A percentile compares a stretch with the other conserved stretches of the same genome.
phyloP scores from a whole-genome alignment of 345 rosid species.

The Excoecaria agallocha region DNA sequence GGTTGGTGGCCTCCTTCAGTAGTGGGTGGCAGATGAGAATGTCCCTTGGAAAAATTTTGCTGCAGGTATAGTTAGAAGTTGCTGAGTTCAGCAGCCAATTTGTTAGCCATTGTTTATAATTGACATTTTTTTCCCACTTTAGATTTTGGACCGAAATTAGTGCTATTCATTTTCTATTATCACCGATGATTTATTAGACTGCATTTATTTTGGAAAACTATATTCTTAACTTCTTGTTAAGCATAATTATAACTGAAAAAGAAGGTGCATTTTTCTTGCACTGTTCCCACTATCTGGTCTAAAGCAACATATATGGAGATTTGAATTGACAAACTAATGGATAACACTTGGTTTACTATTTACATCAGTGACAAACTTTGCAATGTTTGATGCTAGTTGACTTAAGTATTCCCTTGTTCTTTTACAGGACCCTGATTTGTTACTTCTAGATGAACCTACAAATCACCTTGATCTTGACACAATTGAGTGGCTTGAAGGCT shows the following conservation, averaged over 20 bases:
- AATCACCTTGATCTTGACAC: slow-evolving; percentile 97
- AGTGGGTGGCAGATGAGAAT: slow-evolving; percentile 99
- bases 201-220: slow-evolving; percentile 4
- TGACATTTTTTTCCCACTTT: neutral
- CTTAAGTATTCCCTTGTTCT: neutral
- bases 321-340: neutral
- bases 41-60: slow-evolving; percentile 92
- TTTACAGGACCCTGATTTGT: slow-evolving; percentile 84
- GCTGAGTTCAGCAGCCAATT: neutral
- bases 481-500: slow-evolving; percentile 96
- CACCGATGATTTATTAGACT: neutral
- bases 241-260: neutral
- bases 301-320: neutral
- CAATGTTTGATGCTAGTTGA: neutral
- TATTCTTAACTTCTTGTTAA: neutral
- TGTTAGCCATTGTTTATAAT: neutral
- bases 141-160: neutral
- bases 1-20: slow-evolving; percentile 92
- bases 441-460: slow-evolving; percentile 93
- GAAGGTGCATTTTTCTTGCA: neutral
- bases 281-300: neutral
- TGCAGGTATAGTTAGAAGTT: slow-evolving; percentile 55
- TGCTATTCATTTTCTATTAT: neutral
- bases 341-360: slow-evolving; percentile 1
- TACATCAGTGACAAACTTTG: neutral